Evolutionary conservation across 495 filamentous ascomycete species (phyloP).

Genomic region (Penicillium verhagenii): DNA sequence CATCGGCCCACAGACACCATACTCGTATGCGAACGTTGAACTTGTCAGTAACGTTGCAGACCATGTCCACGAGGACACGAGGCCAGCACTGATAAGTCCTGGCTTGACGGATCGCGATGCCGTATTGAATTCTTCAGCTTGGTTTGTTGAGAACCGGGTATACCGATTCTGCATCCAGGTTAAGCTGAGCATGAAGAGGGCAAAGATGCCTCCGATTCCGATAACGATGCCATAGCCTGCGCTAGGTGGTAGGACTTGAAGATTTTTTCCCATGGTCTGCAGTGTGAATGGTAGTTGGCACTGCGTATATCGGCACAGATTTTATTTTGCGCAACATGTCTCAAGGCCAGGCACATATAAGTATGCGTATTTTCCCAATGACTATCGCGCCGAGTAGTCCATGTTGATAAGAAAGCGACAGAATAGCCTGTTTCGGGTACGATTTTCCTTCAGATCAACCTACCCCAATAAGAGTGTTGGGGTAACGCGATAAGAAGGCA

Average conservation of each 20-base stretch:
- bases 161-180: slow-evolving; percentile 49
- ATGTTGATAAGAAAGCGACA: not conserved
- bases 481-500: not conserved
- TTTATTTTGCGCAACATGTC: not conserved
- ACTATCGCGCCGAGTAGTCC: no score
- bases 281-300: not conserved
- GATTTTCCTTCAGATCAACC: not conserved
- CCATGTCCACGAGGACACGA: slow-evolving; percentile 50
- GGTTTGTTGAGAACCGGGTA: slow-evolving; percentile 43
- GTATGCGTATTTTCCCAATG: no score
- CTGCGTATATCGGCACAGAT: not conserved
- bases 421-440: slow-evolving; percentile 3
- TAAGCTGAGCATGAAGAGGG: slow-evolving; percentile 42
- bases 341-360: not conserved
- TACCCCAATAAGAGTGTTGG: slow-evolving; percentile 6
- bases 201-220: slow-evolving; percentile 48
- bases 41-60: slow-evolving; percentile 43
- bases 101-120: slow-evolving; percentile 48
- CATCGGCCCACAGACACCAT: slow-evolving; percentile 49
- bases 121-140: slow-evolving; percentile 44
- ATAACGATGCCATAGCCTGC: slow-evolving; percentile 51
- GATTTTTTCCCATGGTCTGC: slow-evolving; percentile 15
- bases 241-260: slow-evolving; percentile 28
- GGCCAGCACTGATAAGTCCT: slow-evolving; percentile 48
- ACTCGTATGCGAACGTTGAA: slow-evolving; percentile 47